These are phyloP conservation scores for Nadsonia commutata DNA, from an alignment of 1,139 yeast species.

Conservation along the genomic window DNA sequence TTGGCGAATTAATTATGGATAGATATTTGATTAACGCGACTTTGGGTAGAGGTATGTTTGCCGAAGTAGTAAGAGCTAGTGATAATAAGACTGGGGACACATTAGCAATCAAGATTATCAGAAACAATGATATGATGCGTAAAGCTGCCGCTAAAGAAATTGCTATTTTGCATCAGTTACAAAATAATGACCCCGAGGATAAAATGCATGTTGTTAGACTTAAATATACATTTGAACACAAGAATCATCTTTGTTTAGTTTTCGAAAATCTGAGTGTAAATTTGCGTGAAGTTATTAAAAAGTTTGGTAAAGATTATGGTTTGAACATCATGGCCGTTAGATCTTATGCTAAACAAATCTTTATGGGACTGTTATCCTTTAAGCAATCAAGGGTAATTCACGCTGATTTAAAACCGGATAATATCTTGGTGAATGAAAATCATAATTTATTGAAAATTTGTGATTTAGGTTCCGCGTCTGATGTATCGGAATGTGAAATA, in stretches of 20 bases:
- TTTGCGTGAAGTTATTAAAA: constrained; percentile 69
- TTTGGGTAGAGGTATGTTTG: constrained; percentile 67
- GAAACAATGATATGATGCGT: constrained; percentile 24
- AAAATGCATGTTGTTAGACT: constrained; percentile 57
- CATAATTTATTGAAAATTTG: constrained; percentile 76
- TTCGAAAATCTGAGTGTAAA: constrained; percentile 69
- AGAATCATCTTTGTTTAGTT: constrained; percentile 78
- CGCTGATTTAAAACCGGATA: constrained; percentile 84
- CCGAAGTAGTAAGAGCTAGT: constrained; percentile 25
- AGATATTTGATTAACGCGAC: constrained; percentile 73
- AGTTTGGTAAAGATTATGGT: constrained; percentile 62
- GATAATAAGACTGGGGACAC: constrained; percentile 27
- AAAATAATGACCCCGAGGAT: constrained; percentile 52
- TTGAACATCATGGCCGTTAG: constrained; percentile 50
- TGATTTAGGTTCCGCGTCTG: constrained; percentile 79
- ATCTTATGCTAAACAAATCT: constrained; percentile 65
- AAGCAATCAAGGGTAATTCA: constrained; percentile 71
- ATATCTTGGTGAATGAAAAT: constrained; percentile 61
- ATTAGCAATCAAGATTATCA: constrained; percentile 75
- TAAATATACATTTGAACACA: constrained; percentile 64
- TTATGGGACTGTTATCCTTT: constrained; percentile 62
- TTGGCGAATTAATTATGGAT: constrained; percentile 49
- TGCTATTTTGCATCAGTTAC: constrained; percentile 53
- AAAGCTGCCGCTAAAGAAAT: constrained; percentile 73
- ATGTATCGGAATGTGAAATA: constrained; percentile 60